phyloP scores from a whole-genome alignment of 495 filamentous ascomycete species.

The Penicillium antarcticum region DNA sequence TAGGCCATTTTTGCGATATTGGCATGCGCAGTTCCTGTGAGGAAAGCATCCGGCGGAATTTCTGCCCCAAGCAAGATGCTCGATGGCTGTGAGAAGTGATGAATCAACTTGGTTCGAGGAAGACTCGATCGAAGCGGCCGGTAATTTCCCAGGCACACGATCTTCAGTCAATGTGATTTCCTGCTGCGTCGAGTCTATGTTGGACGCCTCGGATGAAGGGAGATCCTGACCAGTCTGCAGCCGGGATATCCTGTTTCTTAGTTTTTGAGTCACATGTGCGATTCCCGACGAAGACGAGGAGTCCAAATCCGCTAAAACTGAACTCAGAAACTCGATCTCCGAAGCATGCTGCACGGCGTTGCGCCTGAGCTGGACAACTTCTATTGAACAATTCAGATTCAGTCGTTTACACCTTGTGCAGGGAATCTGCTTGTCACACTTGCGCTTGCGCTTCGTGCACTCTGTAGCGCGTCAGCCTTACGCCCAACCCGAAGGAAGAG shows the following conservation, averaged over 20 bases:
- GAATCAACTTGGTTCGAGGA: constrained; percentile 16
- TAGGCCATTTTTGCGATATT: constrained; percentile 22
- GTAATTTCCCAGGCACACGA: constrained; percentile 2
- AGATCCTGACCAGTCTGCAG: constrained; percentile 16
- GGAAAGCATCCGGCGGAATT: constrained; percentile 32
- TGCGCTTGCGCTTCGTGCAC: constrained; percentile 30
- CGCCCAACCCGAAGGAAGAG: not conserved
- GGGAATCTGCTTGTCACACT: constrained; percentile 31
- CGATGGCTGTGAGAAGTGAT: constrained; percentile 29
- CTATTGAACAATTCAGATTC: constrained; percentile 27
- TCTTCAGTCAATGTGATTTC: constrained; percentile 1
- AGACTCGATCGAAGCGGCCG: constrained; percentile 3
- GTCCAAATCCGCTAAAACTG: constrained; percentile 22
- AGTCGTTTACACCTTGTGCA: constrained; percentile 28
- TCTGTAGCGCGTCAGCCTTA: constrained; percentile 15
- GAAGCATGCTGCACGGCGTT: constrained; percentile 26
- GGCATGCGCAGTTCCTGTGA: constrained; percentile 25
- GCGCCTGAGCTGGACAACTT: constrained; percentile 26
- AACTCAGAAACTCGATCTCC: constrained; percentile 28
- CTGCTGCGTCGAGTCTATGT: not conserved
- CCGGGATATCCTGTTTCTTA: constrained; percentile 21
- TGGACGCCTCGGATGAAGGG: not conserved
- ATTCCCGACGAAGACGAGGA: constrained; percentile 6
- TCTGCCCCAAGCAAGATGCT: constrained; percentile 33
- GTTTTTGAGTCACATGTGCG: constrained; percentile 7